phyloP scores from a whole-genome alignment of 2,329 filamentous ascomycete genomes.

The Sporothrix dimorphospora region DNA sequence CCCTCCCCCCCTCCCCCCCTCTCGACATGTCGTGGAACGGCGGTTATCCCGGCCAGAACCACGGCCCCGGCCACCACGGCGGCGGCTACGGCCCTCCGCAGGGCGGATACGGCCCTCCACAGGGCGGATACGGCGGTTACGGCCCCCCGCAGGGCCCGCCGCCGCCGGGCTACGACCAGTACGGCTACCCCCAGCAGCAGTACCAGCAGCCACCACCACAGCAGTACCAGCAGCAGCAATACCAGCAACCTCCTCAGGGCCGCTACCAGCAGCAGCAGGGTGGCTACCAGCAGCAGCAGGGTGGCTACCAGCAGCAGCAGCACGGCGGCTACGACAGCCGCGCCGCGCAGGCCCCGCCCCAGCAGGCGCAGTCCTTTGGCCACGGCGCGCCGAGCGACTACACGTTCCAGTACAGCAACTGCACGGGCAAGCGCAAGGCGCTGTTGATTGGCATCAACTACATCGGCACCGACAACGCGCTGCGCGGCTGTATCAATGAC shows the following conservation, averaged over 20 bases:
- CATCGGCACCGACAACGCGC: slow-evolving; percentile 71
- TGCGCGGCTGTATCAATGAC: slow-evolving; percentile 80
- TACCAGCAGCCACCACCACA: slow-evolving; percentile 43
- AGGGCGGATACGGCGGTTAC: slow-evolving; percentile 12
- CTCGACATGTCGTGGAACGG: slow-evolving; percentile 28
- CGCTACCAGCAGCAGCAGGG: slow-evolving; percentile 34
- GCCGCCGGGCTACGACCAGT: slow-evolving; percentile 32
- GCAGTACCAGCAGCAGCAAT: slow-evolving; percentile 2
- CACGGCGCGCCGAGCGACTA: slow-evolving; percentile 70
- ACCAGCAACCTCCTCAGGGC: too few species aligned
- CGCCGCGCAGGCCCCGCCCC: slow-evolving; percentile 51
- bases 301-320: slow-evolving; percentile 26
- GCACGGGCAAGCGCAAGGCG: slow-evolving; percentile 72
- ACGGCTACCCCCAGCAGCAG: slow-evolving; percentile 31
- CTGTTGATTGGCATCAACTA: slow-evolving; percentile 82
- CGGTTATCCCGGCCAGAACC: slow-evolving; percentile 37
- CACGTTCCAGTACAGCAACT: slow-evolving; percentile 76
- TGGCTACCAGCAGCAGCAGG: slow-evolving; percentile 28
- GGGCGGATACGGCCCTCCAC: slow-evolving; percentile 25
- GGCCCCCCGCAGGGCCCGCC: slow-evolving; percentile 29
- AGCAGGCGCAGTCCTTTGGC: slow-evolving; percentile 61
- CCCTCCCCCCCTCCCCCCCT: neutral
- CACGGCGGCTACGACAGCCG: slow-evolving; percentile 24
- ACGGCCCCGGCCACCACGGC: slow-evolving; percentile 34
- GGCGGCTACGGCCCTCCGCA: slow-evolving; percentile 28